phyloP scores from a whole-genome alignment of 2,329 filamentous ascomycete genomes.

The Beauveria brongniartii region DNA sequence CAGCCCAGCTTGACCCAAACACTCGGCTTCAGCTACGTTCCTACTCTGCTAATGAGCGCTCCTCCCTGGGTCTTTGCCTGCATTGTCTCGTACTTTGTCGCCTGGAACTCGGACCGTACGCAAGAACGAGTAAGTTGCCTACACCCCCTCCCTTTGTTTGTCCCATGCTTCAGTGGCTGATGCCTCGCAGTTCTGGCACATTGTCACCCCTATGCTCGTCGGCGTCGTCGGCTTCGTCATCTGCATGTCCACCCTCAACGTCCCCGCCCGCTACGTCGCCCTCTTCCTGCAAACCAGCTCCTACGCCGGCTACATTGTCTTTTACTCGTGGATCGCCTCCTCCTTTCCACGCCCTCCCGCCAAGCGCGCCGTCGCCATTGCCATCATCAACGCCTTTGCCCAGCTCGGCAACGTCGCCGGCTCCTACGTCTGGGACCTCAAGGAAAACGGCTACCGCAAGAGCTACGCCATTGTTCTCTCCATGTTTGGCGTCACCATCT shows the following conservation, averaged over 20 bases:
- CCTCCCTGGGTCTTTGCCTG: constrained; percentile 53
- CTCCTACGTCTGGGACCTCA: constrained; percentile 54
- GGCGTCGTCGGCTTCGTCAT: constrained; percentile 52
- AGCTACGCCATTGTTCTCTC: constrained; percentile 57
- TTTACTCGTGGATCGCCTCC: constrained; percentile 50
- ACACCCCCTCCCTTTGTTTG: not conserved
- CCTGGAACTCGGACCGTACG: constrained; percentile 47
- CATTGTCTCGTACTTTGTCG: constrained; percentile 45
- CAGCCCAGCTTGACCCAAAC: constrained; percentile 44
- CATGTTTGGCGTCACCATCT: constrained; percentile 54
- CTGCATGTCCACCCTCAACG: constrained; percentile 48
- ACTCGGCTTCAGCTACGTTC: constrained; percentile 43
- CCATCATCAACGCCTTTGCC: constrained; percentile 50
- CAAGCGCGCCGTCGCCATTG: constrained; percentile 53
- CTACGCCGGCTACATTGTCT: constrained; percentile 51
- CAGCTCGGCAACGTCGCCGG: constrained; percentile 53
- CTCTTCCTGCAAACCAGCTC: constrained; percentile 51
- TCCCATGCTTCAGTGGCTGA: not conserved
- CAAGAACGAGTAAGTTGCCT: constrained; percentile 40
- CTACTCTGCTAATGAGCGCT: constrained; percentile 47
- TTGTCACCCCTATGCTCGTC: constrained; percentile 42
- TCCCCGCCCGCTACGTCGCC: constrained; percentile 50
- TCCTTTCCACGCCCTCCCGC: constrained; percentile 51
- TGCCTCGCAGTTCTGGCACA: constrained; percentile 46
- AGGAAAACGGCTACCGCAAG: constrained; percentile 52